Conservation (phyloP, 352 stramenopile genomes). For the Globisporangium megalacanthum region DNA sequence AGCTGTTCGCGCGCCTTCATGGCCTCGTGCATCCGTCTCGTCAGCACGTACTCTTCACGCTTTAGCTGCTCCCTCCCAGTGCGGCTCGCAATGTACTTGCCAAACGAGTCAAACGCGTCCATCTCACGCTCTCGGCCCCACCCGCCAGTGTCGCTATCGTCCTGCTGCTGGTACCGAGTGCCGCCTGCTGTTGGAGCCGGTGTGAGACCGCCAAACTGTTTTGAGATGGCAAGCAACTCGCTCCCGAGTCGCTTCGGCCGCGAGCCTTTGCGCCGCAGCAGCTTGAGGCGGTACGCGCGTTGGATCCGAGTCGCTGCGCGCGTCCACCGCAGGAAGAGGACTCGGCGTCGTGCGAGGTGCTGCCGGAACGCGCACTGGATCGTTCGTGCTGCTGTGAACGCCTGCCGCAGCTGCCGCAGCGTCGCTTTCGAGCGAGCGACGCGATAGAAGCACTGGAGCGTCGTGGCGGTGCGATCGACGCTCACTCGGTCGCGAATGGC, state of each 20-base stretch:
- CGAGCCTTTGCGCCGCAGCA: constrained; percentile 30
- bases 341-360: constrained; percentile 44
- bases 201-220: constrained; percentile 27
- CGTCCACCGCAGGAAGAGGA: constrained; percentile 43
- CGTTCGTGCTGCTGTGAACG: constrained; percentile 27
- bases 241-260: constrained; percentile 32
- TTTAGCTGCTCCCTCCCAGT: constrained; percentile 45
- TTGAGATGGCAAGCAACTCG: constrained; percentile 41
- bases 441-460: constrained; percentile 47
- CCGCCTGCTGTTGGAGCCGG: neutral
- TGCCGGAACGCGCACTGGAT: constrained; percentile 74
- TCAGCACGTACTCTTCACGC: constrained; percentile 40
- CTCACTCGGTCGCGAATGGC: constrained; percentile 18
- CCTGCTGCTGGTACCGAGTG: neutral
- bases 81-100: constrained; percentile 41
- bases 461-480: constrained; percentile 19
- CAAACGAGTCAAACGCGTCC: constrained; percentile 53
- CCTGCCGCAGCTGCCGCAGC: constrained; percentile 20
- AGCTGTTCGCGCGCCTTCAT: constrained; percentile 32
- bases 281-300: constrained; percentile 46
- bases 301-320: constrained; percentile 49
- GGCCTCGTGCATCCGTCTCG: constrained; percentile 27
- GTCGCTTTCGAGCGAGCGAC: constrained; percentile 17
- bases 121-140: constrained; percentile 50
- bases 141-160: neutral